Base-by-base conservation (phyloP, 73 alveolate species). In the Paramecium tetraurelia region DNA sequence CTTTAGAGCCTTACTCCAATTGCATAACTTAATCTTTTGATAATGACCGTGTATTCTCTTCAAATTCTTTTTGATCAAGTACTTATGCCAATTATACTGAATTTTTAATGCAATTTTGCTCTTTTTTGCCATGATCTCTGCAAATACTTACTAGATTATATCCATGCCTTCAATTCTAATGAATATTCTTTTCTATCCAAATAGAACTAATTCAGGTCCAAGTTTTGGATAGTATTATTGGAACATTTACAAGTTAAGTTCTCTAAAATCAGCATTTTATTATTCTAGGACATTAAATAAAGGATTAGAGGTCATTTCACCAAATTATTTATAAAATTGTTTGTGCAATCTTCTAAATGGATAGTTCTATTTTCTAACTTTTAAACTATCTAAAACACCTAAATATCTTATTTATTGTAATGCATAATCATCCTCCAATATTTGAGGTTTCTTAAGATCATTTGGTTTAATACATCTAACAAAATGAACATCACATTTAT, bases 341-440 rank as follows among this genome's bases (percentile, higher is more conserved):
- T 68, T 94, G 88, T 95, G 95, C 5, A 95, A 93, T 93, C 96
- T 98, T 33, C 98, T 85, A 70, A 95, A 97, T 0, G 99, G 99
- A 92, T 80, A 98, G 48, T 97, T 97, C 76, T 98, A 96, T 93
- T 97, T 96, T 72, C 98, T 94, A 6, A 97, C 97, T 69, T 98
- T 97, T 33, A 98, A 95, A 27, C 98, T 95, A 92, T 98, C 99
- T 41, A 98, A 93, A 53, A 98, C 99, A 38, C 99, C 99, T 97
- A 98, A 95, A 93, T 98, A 98, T 48, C 98, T 96, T 43, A 98
- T 96, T 92, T 98, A 96, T 38, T 94, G 92, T 27, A 98, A 95
- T 53, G 98, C 89, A 95, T 95, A 95, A 9, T 96, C 95, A 86
- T 93, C 92, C 40, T 96, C 94, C 85, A 96, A 93, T 10, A 38